Base-by-base conservation (phyloP, 2,329 filamentous ascomycete species). In the Alternaria sp. region DNA sequence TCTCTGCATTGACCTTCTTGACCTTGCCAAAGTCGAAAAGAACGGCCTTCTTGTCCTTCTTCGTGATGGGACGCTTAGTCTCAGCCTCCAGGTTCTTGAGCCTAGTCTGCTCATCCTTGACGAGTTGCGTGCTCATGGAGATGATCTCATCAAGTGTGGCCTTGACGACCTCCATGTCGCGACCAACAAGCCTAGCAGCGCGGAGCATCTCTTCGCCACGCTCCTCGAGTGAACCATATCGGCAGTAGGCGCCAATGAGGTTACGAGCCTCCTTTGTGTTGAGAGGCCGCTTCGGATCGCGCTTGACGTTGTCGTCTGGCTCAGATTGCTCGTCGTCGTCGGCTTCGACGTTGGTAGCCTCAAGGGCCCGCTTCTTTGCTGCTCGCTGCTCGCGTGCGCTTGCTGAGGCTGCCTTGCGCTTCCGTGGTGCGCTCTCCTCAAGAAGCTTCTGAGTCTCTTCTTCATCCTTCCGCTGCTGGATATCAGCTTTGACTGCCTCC, bases 21-120 rank as follows among this genome's bases (percentile, higher is more conserved):
- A 97, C 91, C 59, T 94, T 93, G 49, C 92, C 90, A 80, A 94
- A 97, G 77, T 98, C 94, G 73, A 99, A 97, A 47, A 99, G 84
- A 18, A 99, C 93, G 1, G 96, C 96, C 81, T 99, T 99, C 80
- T 93, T 93, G 78, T 99, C 96, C 80, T 99, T 99, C 84, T 98
- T 97, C 0, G 95, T 97, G 58, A 96, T 82, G 3, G 89, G 87
- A 78, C 96, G 96, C 75, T 93, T 93, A 0, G 88, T 86, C 67
- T 91, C 84, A 21, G 85, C 89, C 79, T 96, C 92, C 71, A 90
- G 79, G 14, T 86, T 86, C 62, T 87, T 86, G 58, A 90, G 82
- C 63, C 88, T 84, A 30, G 86, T 84, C 50, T 86, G 83, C 65
- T 97, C 93, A 74, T 94, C 93, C 65, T 91, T 89, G 33, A 94